Evolutionary conservation across 495 filamentous ascomycete genomes (phyloP).

Genomic region (Annulohypoxylon moriforme): DNA sequence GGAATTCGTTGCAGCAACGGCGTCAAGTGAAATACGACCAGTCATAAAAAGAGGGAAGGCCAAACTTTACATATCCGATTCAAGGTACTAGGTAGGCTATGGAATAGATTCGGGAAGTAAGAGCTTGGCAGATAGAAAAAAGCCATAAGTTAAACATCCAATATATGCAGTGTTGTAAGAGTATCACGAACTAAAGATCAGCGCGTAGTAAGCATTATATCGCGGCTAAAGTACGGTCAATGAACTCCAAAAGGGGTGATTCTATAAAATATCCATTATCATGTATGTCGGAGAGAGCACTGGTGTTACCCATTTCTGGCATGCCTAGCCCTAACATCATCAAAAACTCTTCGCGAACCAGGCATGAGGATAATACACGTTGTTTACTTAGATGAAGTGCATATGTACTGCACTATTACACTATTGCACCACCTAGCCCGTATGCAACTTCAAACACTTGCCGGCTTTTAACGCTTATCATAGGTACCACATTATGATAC

Average conservation of each 20-base stretch:
- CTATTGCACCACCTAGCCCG: neutral
- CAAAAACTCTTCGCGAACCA: conserved; percentile 13
- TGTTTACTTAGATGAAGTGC: conserved; percentile 16
- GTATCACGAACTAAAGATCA: conserved; percentile 18
- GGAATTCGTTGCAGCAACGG: conserved; percentile 3
- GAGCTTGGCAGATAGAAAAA: conserved; percentile 31
- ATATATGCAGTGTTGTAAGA: conserved; percentile 12
- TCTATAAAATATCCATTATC: neutral
- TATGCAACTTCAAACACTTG: conserved; percentile 24
- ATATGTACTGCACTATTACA: neutral
- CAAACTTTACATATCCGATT: neutral
- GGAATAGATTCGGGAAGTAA: conserved; percentile 14
- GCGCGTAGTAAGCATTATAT: conserved; percentile 42
- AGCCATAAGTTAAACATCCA: neutral
- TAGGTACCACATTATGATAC: neutral
- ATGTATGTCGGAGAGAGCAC: neutral
- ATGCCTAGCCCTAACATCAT: conserved; percentile 17
- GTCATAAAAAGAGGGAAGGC: neutral
- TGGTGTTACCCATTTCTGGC: conserved; percentile 18
- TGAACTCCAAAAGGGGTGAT: conserved; percentile 4
- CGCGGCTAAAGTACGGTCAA: conserved; percentile 28
- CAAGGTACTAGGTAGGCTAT: neutral
- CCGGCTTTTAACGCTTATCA: neutral
- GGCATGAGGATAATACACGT: conserved; percentile 25
- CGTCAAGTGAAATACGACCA: neutral